Base-by-base conservation (phyloP, 2,329 filamentous ascomycete species). In the Aspergillus sp. region DNA sequence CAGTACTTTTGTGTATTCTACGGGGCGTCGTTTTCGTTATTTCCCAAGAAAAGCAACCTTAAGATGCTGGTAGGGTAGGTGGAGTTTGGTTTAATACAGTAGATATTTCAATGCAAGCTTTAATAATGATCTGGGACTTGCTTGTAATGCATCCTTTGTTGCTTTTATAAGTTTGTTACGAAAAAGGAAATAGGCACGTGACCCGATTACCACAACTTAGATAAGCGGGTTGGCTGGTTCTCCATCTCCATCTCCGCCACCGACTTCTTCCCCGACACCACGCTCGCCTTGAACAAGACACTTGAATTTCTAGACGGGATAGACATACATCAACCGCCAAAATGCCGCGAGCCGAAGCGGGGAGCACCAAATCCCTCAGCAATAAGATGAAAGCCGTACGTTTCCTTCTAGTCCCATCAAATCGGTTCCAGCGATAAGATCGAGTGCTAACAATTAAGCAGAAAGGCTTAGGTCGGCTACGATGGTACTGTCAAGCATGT, bases 291-390 rank as follows among this genome's bases (percentile, higher is more conserved):
- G 41, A 39, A n/a, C 19, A 6, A 31, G 9, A 8, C 14, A 7
- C 19, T 50, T 43, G 12, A 35, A 24, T 11, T 39, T 4, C 4
- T 24, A 9, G 31, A 39, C 9, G 27, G 5, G 6, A n/a, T 41
- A 11, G 11, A n/a, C 15, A 4, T 41, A 4, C 8, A 11, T 12
- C 17, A 17, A 23, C 27, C 24, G 31, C 19, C 79, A 88, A 72
- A 52, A 98, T 98, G 93, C 88, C 89, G 53, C 91, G 90, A 80
- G 95, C 95, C 68, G 95, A 98, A 80, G 87, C 91, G 54, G 95
- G 95, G 62, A 90, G 88, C 56, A 91, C 89, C n/a, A 98, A 97
- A 78, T 85, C 91, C 73, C 84, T 98, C 59, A 86, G 85, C 76
- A 98, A 98, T 79, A 89, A 92, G 77, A 88, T 96, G 80, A 97